Evolutionary conservation across 164 flowering plant species (phyloP), one percentile per base, ranked within the genome.

Genomic region (Annona cherimola): DNA sequence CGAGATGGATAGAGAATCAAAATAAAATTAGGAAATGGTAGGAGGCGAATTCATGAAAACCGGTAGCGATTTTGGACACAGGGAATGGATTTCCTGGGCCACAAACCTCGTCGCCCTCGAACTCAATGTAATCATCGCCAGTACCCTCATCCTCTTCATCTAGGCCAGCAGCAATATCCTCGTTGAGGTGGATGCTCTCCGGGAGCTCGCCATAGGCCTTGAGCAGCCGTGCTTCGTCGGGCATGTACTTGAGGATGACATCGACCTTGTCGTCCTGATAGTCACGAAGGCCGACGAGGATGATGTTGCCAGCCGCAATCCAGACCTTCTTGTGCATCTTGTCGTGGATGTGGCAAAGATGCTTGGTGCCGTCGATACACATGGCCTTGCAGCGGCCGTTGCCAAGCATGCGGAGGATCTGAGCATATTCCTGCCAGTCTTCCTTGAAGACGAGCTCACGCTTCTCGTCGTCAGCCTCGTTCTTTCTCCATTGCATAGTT

Each of bases 361-460:
- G 76, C 66, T 77, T 77, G 55, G 73, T 66, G 35, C 76, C 76
- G 45, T 85, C 88, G 62, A 85, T 83, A 74, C 88, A 85, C 82
- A 74, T 80, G n/a, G 86, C 82, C 68, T 85, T 86, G 67, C 88
- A 85, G 1, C 86, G 83, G 41, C 88, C 88, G 67, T 85, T 82
- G 1, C 88, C 84, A 45, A 85, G 85, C 80, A 78, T 77, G 9
- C 77, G 77, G 19, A 74, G 74, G n/a, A 74, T 77, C 69, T 77
- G 80, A 7, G 80, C 80, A 61, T 74, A 77, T 42, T 77, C 80
- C 26, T 77, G 80, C 2, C 80, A 74, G 71, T 77, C 77, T 50
- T 77, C 79, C 19, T 77, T 77, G 74, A 77, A 77, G 50, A 77
- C 79, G n/a, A 77, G 77, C 74, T 77, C 80, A n/a, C 77, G 61